These are phyloP conservation scores for Vachellia collinsii DNA, from an alignment of 306 rosid genomes.

Conservation along the genomic window DNA sequence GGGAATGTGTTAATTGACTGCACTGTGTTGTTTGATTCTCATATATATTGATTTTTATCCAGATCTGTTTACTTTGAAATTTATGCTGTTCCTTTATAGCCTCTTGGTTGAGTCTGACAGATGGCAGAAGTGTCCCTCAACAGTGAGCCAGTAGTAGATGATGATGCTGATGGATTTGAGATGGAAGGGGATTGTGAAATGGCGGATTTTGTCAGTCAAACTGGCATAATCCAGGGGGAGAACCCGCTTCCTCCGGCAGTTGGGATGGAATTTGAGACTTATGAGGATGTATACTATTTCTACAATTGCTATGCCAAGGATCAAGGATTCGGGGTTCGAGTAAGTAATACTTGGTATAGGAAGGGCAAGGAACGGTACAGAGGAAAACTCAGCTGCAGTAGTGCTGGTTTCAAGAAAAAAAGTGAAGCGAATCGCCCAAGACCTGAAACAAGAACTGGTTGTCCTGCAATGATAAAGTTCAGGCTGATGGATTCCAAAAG, in stretches of 20 bases:
- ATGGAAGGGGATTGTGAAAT: slow-evolving; percentile 60
- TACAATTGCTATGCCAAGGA: slow-evolving; percentile 80
- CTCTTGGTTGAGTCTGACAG: slow-evolving; percentile 20
- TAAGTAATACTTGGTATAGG: slow-evolving; percentile 78
- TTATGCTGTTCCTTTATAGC: background rate
- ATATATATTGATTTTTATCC: background rate
- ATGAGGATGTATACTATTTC: slow-evolving; percentile 74
- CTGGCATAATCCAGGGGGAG: slow-evolving; percentile 56
- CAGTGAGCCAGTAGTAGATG: slow-evolving; percentile 65
- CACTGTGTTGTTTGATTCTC: background rate
- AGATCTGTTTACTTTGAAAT: background rate
- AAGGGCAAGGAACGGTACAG: slow-evolving; percentile 77
- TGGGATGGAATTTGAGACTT: slow-evolving; percentile 81
- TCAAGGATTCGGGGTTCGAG: slow-evolving; percentile 80
- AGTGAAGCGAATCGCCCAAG: slow-evolving; percentile 80
- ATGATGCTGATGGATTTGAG: slow-evolving; percentile 60
- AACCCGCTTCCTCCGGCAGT: slow-evolving; percentile 69
- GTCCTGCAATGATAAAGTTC: slow-evolving; percentile 85
- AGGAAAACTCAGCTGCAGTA: slow-evolving; percentile 85
- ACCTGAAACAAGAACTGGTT: slow-evolving; percentile 82
- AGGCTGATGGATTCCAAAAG: slow-evolving; percentile 72
- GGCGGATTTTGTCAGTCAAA: slow-evolving; percentile 54
- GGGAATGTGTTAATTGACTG: background rate
- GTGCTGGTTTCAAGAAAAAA: slow-evolving; percentile 80
- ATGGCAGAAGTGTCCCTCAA: slow-evolving; percentile 77